Percentiles rank a stretch among this genome's conserved stretches.
Evolutionary conservation across 768 basidiomycete genomes (phyloP).

Genomic region (Russula earlei): DNA sequence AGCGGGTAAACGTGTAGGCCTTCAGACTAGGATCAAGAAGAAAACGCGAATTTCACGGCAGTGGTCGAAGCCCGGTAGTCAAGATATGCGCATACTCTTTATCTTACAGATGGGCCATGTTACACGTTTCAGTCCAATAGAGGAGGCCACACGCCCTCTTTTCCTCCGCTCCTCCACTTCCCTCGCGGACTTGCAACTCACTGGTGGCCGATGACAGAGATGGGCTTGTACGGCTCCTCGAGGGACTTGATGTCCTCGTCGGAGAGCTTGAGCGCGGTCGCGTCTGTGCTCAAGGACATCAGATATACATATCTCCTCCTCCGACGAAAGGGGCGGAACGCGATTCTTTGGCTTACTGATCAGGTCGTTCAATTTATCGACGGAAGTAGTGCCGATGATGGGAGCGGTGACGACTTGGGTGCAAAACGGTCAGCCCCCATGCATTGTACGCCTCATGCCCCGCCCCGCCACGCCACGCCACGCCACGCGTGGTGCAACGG

Average conservation of each 20-base stretch:
- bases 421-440: not conserved
- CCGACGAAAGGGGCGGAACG: not conserved
- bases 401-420: conserved; percentile 26
- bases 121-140: not conserved
- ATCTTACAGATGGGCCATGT: too few relatives aligned
- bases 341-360: conserved; percentile 19
- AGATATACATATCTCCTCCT: not conserved
- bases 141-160: too few relatives aligned
- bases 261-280: conserved; percentile 29
- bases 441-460: not conserved
- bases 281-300: conserved; percentile 17
- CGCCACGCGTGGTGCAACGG: too few relatives aligned
- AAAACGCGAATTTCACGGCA: too few relatives aligned
- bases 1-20: too few relatives aligned
- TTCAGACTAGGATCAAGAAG: too few relatives aligned
- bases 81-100: too few relatives aligned
- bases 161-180: too few relatives aligned
- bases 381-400: conserved; percentile 30
- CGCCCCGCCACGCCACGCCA: too few relatives aligned
- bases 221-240: conserved; percentile 30
- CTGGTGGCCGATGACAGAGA: conserved; percentile 7
- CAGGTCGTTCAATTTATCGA: conserved; percentile 28
- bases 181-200: not conserved
- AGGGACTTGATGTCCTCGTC: conserved; percentile 35
- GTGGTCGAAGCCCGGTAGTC: too few relatives aligned